Conservation (phyloP, 148 eudicot species). For the Rhododendron griersonianum region DNA sequence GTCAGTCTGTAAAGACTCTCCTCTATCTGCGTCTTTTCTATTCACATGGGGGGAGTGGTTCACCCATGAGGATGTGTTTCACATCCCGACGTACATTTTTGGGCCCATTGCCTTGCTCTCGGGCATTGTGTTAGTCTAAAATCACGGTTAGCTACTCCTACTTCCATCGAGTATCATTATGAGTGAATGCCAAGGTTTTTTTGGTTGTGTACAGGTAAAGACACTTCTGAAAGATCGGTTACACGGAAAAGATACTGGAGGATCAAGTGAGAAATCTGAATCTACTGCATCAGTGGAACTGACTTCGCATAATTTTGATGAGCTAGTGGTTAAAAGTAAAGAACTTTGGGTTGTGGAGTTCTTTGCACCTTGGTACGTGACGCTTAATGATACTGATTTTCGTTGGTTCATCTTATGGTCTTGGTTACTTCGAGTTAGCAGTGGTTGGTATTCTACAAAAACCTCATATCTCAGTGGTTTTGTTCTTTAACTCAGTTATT, state of each 20-base stretch:
- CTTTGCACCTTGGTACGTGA: slow-evolving; percentile 93
- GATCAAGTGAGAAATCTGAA: slow-evolving; percentile 84
- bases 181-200: neutral
- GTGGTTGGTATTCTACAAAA: neutral
- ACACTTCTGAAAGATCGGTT: slow-evolving; percentile 78
- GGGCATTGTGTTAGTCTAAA: neutral
- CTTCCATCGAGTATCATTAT: neutral
- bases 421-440: neutral
- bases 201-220: slow-evolving; percentile 55
- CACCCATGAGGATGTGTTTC: neutral
- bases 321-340: slow-evolving; percentile 77
- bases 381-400: neutral
- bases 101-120: neutral
- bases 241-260: slow-evolving; percentile 65
- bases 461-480: neutral
- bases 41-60: neutral
- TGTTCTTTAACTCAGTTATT: neutral
- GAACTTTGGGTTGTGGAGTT: slow-evolving; percentile 97
- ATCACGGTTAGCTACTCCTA: neutral
- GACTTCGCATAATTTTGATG: slow-evolving; percentile 85
- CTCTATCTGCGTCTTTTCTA: neutral
- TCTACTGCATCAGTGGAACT: slow-evolving; percentile 78
- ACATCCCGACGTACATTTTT: neutral
- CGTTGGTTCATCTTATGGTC: neutral
- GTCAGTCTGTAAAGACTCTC: neutral